A percentile compares a stretch with the other conserved stretches of the same genome.
Evolutionary conservation across 495 filamentous ascomycete species (phyloP).

Genomic region (Thermothielavioides terrestris): DNA sequence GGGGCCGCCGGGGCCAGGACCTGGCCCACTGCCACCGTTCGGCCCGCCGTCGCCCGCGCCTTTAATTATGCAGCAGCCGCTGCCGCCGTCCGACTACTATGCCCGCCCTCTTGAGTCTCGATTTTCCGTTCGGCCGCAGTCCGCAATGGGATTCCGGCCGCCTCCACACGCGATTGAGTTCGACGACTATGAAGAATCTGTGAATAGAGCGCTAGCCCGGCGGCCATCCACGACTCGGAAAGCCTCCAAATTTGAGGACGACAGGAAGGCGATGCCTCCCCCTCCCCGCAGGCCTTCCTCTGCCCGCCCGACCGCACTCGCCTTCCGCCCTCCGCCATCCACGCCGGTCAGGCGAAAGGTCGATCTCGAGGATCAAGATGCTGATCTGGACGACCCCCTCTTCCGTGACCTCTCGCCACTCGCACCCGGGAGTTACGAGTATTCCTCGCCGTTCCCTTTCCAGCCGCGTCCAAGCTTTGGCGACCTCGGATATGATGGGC

Average conservation of each 20-base stretch:
- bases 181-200: constrained; percentile 22
- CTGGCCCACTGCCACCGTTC: constrained; percentile 5
- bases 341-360: constrained; percentile 27
- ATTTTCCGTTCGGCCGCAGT: constrained; percentile 33
- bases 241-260: constrained; percentile 28
- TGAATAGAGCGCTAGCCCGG: constrained; percentile 23
- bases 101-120: constrained; percentile 28
- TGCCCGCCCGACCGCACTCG: constrained; percentile 28
- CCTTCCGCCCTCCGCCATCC: constrained; percentile 29
- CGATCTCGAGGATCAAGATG: constrained; percentile 27
- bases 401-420: constrained; percentile 29
- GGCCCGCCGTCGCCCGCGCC: constrained; percentile 10
- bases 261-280: constrained; percentile 34
- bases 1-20: background rate
- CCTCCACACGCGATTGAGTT: constrained; percentile 24
- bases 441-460: constrained; percentile 8
- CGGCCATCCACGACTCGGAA: constrained; percentile 34
- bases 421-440: constrained; percentile 12
- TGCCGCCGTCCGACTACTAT: constrained; percentile 21
- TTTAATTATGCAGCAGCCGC: constrained; percentile 9
- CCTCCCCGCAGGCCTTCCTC: constrained; percentile 30
- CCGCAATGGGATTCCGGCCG: constrained; percentile 35
- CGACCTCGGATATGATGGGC: constrained; percentile 16
- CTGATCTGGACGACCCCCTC: constrained; percentile 17
- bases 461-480: constrained; percentile 17